Evolutionary conservation across 1,139 yeast genomes (phyloP).

Genomic region (Geotrichum aggregatum): DNA sequence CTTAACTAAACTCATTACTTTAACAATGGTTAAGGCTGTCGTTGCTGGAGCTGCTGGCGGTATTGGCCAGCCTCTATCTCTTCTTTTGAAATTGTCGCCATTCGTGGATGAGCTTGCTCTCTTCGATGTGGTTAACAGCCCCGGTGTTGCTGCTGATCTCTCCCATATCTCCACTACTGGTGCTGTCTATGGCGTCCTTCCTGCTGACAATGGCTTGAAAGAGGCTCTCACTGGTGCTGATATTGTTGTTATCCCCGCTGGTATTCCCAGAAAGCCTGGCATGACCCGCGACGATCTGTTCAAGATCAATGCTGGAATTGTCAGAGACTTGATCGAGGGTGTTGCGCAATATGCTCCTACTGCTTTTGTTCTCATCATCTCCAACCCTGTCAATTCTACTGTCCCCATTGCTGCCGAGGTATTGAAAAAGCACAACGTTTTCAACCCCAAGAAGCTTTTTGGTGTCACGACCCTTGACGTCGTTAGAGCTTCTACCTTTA

Average conservation of each 20-base stretch:
- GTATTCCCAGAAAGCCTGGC: slow-evolving; percentile 97
- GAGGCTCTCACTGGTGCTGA: slow-evolving; percentile 66
- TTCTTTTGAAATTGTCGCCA: slow-evolving; percentile 68
- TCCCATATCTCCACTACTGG: slow-evolving; percentile 85
- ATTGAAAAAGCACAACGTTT: slow-evolving; percentile 66
- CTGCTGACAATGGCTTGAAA: slow-evolving; percentile 52
- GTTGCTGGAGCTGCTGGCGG: slow-evolving; percentile 47
- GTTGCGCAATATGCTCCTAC: slow-evolving; percentile 70
- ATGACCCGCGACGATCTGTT: slow-evolving; percentile 96
- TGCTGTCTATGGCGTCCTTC: slow-evolving; percentile 63
- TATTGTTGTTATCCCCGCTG: slow-evolving; percentile 88
- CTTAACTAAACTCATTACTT: too few relatives aligned
- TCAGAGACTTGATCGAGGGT: slow-evolving; percentile 74
- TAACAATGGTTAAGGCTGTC: slow-evolving; percentile 42
- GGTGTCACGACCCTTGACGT: slow-evolving; percentile 93
- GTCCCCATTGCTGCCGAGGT: slow-evolving; percentile 91
- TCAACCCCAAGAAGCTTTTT: slow-evolving; percentile 74
- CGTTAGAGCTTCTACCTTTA: slow-evolving; percentile 83
- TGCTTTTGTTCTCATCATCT: slow-evolving; percentile 73
- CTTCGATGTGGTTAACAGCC: slow-evolving; percentile 84
- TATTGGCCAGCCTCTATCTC: slow-evolving; percentile 90
- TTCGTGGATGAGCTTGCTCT: slow-evolving; percentile 60
- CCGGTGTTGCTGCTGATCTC: slow-evolving; percentile 91
- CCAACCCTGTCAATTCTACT: slow-evolving; percentile 95
- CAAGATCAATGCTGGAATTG: slow-evolving; percentile 88